A percentile compares a stretch with the other conserved stretches of the same genome.
phyloP scores from a whole-genome alignment of 2,329 filamentous ascomycete genomes.

The Aspergillus ustus region DNA sequence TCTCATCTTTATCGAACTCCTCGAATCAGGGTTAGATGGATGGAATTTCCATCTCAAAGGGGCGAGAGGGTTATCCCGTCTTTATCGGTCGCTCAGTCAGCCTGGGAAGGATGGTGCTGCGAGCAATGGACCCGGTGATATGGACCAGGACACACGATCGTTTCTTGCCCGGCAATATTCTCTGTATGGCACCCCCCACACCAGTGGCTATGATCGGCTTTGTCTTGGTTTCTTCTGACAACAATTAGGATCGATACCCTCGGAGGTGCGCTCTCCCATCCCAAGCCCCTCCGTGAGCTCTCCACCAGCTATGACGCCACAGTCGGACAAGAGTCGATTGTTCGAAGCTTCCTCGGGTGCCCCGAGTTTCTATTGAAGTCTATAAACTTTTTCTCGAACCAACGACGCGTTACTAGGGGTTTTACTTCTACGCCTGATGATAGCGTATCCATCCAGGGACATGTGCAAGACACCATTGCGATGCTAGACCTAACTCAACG shows the following conservation, averaged over 20 bases:
- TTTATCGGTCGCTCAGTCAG: conserved; percentile 12
- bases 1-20: conserved; percentile 26
- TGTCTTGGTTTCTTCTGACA: not conserved
- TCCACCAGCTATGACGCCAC: conserved; percentile 16
- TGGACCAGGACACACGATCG: conserved; percentile 30
- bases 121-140: conserved; percentile 25
- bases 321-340: conserved; percentile 31
- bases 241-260: conserved; percentile 38
- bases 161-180: conserved; percentile 37
- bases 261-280: conserved; percentile 37
- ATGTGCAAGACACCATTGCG: conserved; percentile 16
- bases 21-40: conserved; percentile 24
- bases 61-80: conserved; percentile 9
- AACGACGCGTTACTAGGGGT: conserved; percentile 28
- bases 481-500: conserved; percentile 27
- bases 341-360: conserved; percentile 42
- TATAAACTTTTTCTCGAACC: conserved; percentile 32
- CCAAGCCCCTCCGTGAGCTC: conserved; percentile 30
- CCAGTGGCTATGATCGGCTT: not conserved
- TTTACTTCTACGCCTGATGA: not conserved
- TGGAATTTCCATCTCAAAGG: conserved; percentile 27
- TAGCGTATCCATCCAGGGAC: not conserved
- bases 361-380: conserved; percentile 36
- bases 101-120: conserved; percentile 7
- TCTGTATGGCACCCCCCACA: conserved; percentile 24